Evolutionary conservation across 108 stramenopile species (phyloP).

Genomic region (Nannochloropsis gaditana): DNA sequence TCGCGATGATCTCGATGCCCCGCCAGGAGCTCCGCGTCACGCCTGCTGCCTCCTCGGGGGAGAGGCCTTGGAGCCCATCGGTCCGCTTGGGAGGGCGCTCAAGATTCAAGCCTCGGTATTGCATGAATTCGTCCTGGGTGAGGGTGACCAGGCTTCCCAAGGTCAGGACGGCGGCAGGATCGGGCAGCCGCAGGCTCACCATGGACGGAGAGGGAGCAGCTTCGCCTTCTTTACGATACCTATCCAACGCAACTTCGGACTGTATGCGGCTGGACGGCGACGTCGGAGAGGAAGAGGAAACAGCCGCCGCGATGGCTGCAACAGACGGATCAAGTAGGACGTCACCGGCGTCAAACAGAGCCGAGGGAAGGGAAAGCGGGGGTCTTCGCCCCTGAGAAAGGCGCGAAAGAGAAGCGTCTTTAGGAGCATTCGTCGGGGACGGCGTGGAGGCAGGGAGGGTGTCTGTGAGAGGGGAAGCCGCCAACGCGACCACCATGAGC

Average conservation of each 20-base stretch:
- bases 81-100: neutral
- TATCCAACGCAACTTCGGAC: no score
- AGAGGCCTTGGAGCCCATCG: neutral
- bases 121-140: neutral
- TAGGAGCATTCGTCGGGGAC: no score
- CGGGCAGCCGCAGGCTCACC: neutral
- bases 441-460: neutral
- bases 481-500: neutral
- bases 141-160: constrained; percentile 8
- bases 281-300: no score
- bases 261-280: no score
- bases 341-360: no score
- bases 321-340: no score
- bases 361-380: no score
- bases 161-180: neutral
- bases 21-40: neutral
- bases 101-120: neutral
- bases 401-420: no score
- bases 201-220: neutral
- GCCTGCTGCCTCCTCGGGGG: neutral
- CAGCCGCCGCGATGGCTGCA: no score
- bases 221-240: no score
- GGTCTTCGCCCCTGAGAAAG: no score
- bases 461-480: neutral
- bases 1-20: neutral